Evolutionary conservation across 2,329 filamentous ascomycete species (phyloP).

Genomic region (Alternaria incomplexa): DNA sequence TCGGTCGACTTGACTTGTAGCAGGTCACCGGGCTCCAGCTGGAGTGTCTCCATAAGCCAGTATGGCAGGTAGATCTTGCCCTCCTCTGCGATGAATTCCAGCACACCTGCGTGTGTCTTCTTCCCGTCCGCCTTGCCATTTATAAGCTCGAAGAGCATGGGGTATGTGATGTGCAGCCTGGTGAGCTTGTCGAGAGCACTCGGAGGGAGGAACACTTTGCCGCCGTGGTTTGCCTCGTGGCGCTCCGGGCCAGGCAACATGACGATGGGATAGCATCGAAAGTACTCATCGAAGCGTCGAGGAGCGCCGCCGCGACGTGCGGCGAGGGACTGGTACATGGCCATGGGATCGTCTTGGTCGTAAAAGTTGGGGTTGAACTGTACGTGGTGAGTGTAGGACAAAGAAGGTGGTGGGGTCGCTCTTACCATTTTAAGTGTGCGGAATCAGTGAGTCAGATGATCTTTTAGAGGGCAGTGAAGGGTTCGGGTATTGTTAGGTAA

Average conservation of each 20-base stretch:
- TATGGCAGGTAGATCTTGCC: slow-evolving; percentile 94
- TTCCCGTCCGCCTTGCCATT: slow-evolving; percentile 88
- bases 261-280: slow-evolving; percentile 91
- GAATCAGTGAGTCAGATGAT: background rate
- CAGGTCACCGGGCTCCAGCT: slow-evolving; percentile 89
- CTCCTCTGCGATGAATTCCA: slow-evolving; percentile 98
- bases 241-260: slow-evolving; percentile 93
- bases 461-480: background rate
- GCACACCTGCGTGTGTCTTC: slow-evolving; percentile 89
- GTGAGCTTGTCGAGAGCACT: slow-evolving; percentile 97
- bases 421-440: slow-evolving; percentile 38
- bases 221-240: slow-evolving; percentile 90
- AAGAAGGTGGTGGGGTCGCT: slow-evolving; percentile 25
- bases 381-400: slow-evolving; percentile 21
- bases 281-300: slow-evolving; percentile 97
- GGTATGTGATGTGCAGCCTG: slow-evolving; percentile 93
- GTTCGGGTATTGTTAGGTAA: slow-evolving; percentile 6
- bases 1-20: slow-evolving; percentile 95
- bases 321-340: slow-evolving; percentile 60
- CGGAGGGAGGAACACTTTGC: slow-evolving; percentile 96
- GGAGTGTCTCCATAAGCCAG: slow-evolving; percentile 95
- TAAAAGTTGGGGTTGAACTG: slow-evolving; percentile 57
- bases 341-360: slow-evolving; percentile 60
- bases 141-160: slow-evolving; percentile 93
- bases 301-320: slow-evolving; percentile 55